Evolutionary conservation across 306 rosid species (phyloP).

Genomic region (Echinosophora koreensis): DNA sequence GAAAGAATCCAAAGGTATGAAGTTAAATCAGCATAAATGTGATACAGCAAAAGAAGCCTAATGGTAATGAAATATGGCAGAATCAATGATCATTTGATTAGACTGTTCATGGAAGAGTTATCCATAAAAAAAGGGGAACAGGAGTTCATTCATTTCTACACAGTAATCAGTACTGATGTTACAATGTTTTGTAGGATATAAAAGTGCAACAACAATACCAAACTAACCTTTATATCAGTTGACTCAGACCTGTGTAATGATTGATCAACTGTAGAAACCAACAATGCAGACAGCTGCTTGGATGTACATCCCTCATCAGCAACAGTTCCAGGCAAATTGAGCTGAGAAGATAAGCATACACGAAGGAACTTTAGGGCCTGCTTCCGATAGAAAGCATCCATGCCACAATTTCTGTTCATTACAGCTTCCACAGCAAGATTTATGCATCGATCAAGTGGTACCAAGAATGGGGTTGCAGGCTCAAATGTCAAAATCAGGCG

Average conservation of each 20-base stretch:
- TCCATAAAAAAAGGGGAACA: slow-evolving; percentile 16
- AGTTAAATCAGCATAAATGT: slow-evolving; percentile 28
- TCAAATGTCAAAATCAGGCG: slow-evolving; percentile 97
- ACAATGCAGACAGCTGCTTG: slow-evolving; percentile 75
- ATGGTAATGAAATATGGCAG: slow-evolving; percentile 6
- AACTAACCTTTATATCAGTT: slow-evolving; percentile 79
- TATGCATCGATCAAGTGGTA: slow-evolving; percentile 97
- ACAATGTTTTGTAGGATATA: slow-evolving; percentile 13
- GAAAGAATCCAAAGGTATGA: slow-evolving; percentile 12
- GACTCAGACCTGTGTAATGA: slow-evolving; percentile 79
- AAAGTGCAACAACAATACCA: slow-evolving; percentile 24
- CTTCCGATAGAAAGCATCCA: slow-evolving; percentile 85
- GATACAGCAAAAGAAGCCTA: slow-evolving; percentile 20
- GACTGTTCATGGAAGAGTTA: slow-evolving; percentile 24
- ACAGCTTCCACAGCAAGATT: slow-evolving; percentile 95
- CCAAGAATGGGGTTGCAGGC: slow-evolving; percentile 98
- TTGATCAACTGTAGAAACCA: slow-evolving; percentile 78
- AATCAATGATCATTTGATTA: slow-evolving; percentile 17
- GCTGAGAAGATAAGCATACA: slow-evolving; percentile 94
- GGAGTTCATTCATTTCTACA: not conserved
- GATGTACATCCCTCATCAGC: slow-evolving; percentile 78
- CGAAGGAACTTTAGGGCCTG: slow-evolving; percentile 92
- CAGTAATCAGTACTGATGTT: slow-evolving; percentile 8
- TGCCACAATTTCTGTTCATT: slow-evolving; percentile 71
- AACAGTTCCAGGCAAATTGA: slow-evolving; percentile 91